These are phyloP conservation scores for Polytrichum commune DNA, from an alignment of 225 moss, liverwort and hornwort species.

Conservation along the genomic window DNA sequence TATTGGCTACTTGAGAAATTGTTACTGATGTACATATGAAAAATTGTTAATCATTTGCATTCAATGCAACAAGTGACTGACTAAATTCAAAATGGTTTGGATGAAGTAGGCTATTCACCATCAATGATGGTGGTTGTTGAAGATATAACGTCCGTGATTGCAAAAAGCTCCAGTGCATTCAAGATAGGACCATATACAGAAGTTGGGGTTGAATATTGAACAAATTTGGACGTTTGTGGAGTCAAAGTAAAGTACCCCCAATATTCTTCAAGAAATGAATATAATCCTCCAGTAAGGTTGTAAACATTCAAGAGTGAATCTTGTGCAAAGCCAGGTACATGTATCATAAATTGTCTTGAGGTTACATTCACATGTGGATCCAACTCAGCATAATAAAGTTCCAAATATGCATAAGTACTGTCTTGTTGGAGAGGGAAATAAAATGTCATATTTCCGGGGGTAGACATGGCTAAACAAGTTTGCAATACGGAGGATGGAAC, in stretches of 20 bases:
- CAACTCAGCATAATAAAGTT: constrained; percentile 29
- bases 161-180: constrained; percentile 20
- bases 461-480: not conserved
- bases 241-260: not conserved
- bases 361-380: not conserved
- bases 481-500: not conserved
- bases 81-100: not conserved
- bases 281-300: not conserved
- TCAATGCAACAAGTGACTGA: too few relatives aligned
- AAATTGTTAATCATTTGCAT: too few relatives aligned
- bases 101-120: constrained; percentile 11
- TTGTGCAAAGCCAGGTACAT: fast-evolving
- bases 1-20: not conserved
- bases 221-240: not conserved
- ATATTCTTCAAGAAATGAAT: fast-evolving
- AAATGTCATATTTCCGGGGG: not conserved
- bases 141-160: not conserved
- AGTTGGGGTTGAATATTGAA: not conserved
- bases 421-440: not conserved
- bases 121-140: constrained; percentile 2
- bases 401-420: not conserved
- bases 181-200: constrained; percentile 11
- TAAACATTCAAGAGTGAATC: not conserved
- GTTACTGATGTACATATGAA: too few relatives aligned
- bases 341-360: constrained; percentile 3